Evolutionary conservation across 805 yeast species (phyloP), one percentile per base, ranked within the genome.

Genomic region (Maudiozyma pseudohumilis): DNA sequence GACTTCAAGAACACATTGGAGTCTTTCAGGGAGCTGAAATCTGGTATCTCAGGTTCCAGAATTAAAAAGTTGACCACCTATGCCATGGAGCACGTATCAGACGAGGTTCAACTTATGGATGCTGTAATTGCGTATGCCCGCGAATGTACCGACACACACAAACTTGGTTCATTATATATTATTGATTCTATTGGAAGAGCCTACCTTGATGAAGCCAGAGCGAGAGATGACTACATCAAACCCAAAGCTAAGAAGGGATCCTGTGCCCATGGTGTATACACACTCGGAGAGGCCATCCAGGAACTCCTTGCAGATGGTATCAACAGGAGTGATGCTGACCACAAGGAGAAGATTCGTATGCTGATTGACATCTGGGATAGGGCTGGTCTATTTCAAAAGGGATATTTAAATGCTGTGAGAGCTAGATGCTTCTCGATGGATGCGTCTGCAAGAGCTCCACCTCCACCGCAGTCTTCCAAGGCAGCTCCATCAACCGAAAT

Each of bases 21-120:
- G 44, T 66, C 68, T 39, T 62, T 67, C 37, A 64, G 56, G 45
- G 67, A 72, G 5, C 63, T 81, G 50, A 80, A 79, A 61, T 75
- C 95, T 12, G 97, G 98, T 43, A 92, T 89, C 37, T 87, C 96
- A 21, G 97, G 97, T 31, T 77, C 95, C 39, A 86, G 96, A 65
- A 92, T 89, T 61, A 84, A 84, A 60, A 78, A 78, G 53, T 67
- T 88, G 55, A 83, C 89, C 32, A 81, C 83, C 40, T 59, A 83
- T 44, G 94, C 95, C 40, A 68, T 79, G 43, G 72, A 72, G 47
- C 74, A 86, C 59, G 80, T 81, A 40, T 61, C 55, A 42, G 65
- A 44, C 40, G 60, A 50, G 43, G 57, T 55, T 34, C 38, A 41
- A 35, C 33, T 57, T 29, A 49, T 55, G 35, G 40, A 53, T 33